Conservation (phyloP, 2,329 filamentous ascomycete species). For the Aquanectria penicillioides region DNA sequence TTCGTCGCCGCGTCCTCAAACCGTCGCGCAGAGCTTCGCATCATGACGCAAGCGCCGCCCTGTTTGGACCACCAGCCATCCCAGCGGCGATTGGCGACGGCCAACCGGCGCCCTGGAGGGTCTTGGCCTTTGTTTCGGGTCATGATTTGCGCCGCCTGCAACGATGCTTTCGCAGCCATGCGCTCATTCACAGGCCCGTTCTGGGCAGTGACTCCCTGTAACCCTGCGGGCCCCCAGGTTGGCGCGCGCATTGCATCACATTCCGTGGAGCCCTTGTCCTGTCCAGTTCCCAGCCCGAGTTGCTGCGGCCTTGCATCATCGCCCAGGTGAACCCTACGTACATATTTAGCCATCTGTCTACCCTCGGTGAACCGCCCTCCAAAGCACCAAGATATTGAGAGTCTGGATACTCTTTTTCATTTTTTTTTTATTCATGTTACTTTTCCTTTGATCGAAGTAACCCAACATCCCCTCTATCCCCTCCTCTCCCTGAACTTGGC, state of each 20-base stretch:
- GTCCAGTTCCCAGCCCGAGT: too few species aligned
- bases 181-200: neutral
- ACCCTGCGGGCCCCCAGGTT: neutral
- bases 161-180: neutral
- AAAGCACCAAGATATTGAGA: neutral
- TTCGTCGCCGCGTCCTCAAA: neutral
- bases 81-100: too few species aligned
- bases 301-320: constrained; percentile 3
- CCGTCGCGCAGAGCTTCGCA: too few species aligned
- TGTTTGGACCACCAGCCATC: too few species aligned
- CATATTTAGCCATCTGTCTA: neutral
- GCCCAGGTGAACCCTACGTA: neutral
- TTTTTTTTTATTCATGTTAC: neutral
- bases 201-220: too few species aligned
- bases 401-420: constrained; percentile 1
- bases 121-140: constrained; percentile 5
- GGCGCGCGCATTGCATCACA: neutral
- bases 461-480: neutral
- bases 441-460: neutral
- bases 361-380: neutral
- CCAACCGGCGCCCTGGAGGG: neutral
- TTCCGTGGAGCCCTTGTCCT: neutral
- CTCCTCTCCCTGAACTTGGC: too few species aligned
- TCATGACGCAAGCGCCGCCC: constrained; percentile 10
- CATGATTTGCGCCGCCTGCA: constrained; percentile 5